Evolutionary conservation across 148 eudicot species (phyloP).

Genomic region (Chenopodium suecicum): DNA sequence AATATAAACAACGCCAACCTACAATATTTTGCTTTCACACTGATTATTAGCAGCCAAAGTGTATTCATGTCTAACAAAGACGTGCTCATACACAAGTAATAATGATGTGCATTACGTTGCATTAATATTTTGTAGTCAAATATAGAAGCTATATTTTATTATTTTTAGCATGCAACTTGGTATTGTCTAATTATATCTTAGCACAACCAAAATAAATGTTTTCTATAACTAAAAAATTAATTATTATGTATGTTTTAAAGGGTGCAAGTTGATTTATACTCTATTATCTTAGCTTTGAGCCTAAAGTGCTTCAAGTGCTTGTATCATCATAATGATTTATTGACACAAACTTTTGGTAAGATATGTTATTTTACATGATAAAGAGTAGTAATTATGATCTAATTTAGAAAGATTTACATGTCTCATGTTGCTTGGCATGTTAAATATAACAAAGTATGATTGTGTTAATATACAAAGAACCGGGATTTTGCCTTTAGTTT

Average conservation of each 20-base stretch:
- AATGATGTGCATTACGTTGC: neutral
- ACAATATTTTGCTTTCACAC: slow-evolving; percentile 11
- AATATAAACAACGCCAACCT: neutral
- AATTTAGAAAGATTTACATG: no score
- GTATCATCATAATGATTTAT: neutral
- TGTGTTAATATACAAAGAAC: no score
- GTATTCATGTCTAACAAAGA: neutral
- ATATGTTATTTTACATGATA: neutral
- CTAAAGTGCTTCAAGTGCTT: neutral
- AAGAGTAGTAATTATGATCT: no score
- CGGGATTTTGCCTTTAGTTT: no score
- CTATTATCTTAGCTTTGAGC: neutral
- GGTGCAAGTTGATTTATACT: neutral
- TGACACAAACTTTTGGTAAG: neutral
- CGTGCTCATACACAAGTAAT: slow-evolving; percentile 7
- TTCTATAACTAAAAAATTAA: no score
- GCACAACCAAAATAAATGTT: neutral
- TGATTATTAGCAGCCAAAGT: neutral
- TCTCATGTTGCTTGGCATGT: no score
- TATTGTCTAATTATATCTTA: neutral
- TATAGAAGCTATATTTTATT: slow-evolving; percentile 3
- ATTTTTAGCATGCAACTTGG: neutral
- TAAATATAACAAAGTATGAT: no score
- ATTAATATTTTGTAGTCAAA: neutral
- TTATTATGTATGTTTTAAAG: neutral